These are phyloP conservation scores for Corymbia maculata DNA, from an alignment of 345 rosid species.

Conservation along the genomic window DNA sequence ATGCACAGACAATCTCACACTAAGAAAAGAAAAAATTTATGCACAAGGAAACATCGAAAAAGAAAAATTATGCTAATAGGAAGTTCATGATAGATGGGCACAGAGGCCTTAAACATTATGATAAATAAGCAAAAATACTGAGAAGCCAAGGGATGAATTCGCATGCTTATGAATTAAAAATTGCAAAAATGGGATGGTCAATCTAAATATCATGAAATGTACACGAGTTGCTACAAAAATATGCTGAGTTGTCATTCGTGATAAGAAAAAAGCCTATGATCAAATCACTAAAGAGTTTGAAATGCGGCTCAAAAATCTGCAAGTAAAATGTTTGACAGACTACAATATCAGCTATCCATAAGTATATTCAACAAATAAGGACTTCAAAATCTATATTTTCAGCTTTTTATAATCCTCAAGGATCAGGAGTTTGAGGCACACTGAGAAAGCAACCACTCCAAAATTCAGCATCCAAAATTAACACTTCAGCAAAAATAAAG, in stretches of 20 bases:
- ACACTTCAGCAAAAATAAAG: neutral
- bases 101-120: neutral
- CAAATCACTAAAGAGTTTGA: neutral
- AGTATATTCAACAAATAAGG: neutral
- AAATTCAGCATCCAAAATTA: neutral
- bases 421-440: neutral
- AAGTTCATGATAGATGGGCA: neutral
- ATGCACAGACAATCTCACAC: neutral
- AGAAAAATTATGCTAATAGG: neutral
- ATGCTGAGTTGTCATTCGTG: neutral
- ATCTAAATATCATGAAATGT: neutral
- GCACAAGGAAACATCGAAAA: neutral
- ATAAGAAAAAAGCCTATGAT: neutral
- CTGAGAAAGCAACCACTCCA: neutral
- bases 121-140: neutral
- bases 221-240: neutral
- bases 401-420: fast-evolving
- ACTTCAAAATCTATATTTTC: neutral
- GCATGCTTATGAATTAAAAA: neutral
- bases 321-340: neutral
- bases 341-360: neutral
- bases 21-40: too few species aligned
- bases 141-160: neutral
- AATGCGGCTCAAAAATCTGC: neutral
- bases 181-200: neutral